Evolutionary conservation across 139 green algal species (phyloP), one percentile per base, ranked within the genome.

Genomic region (Tetradesmus lagerheimii): DNA sequence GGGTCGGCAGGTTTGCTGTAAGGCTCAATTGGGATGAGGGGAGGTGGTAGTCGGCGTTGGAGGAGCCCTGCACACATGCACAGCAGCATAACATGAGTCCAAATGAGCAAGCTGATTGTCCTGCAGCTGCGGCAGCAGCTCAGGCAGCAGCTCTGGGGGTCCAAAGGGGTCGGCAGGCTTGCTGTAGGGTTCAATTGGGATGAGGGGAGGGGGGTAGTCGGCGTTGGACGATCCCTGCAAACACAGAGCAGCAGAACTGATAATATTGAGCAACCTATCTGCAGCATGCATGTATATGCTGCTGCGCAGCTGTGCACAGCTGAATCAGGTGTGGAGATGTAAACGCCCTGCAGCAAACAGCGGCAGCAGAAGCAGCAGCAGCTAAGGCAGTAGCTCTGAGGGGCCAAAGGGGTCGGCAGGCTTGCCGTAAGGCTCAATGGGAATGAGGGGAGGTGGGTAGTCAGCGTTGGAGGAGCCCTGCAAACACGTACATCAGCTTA

Each of bases 201-300:
- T 82, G 8, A 89, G 66, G 41, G 84, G 84, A 45, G 84, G 84
- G 2, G 84, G 84, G 66, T 89, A 89, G 41, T 89, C 84, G 11
- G 84, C 84, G 18, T 66, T 83, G 66, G 66, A 1, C 27, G 84
- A 89, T 20, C 84, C 84, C 84, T 89, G 84, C 20, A 71, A 1
- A 8, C 16, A 71, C 57, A 71, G 23, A 71, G 57, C 34, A 45
- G 35, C 75, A 47, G 34, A 1, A 41, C n/a, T 12, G 11, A 25
- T 16, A 80, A 2, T 11, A n/a, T 8, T 3, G 20, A 38, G n/a
- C n/a, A 16, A 62, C 47, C 9, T 14, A 50, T n/a, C n/a, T n/a
- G 43, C 5, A 50, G 8, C 4, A 50, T 50, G 43, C 5, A 14
- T 50, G 5, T 50, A 8, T 50, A 4, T 4, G 43, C 5, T 50